phyloP scores from a whole-genome alignment of 2,329 filamentous ascomycete species.

The Monascus ruber region DNA sequence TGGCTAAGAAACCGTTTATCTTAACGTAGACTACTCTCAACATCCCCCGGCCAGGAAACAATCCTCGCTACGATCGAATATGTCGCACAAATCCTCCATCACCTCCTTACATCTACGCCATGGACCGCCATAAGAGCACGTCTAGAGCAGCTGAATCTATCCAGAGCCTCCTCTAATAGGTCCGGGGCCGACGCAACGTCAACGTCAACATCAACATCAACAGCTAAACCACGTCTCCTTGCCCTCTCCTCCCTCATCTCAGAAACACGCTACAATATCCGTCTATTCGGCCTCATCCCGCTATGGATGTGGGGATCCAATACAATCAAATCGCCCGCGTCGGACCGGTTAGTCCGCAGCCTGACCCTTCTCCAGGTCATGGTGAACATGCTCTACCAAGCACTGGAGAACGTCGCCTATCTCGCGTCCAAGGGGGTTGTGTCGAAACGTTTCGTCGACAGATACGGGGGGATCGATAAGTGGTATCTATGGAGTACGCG shows the following conservation, averaged over 20 bases:
- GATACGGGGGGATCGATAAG: conserved; percentile 42
- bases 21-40: conserved; percentile 48
- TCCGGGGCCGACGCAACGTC: conserved; percentile 19
- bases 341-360: conserved; percentile 35
- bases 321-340: conserved; percentile 36
- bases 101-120: conserved; percentile 47
- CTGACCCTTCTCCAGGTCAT: conserved; percentile 59
- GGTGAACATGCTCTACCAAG: conserved; percentile 59
- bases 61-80: conserved; percentile 61
- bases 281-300: conserved; percentile 55
- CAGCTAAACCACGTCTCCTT: conserved; percentile 38
- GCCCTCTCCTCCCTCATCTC: conserved; percentile 39
- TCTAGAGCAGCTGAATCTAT: conserved; percentile 30
- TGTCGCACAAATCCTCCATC: conserved; percentile 49
- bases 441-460: conserved; percentile 27
- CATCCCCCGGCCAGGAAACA: conserved; percentile 57
- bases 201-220: conserved; percentile 10
- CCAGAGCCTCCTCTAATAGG: conserved; percentile 15
- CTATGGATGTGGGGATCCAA: conserved; percentile 70
- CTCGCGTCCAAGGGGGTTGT: conserved; percentile 63
- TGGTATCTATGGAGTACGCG: conserved; percentile 64
- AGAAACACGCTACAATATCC: conserved; percentile 39
- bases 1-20: neutral
- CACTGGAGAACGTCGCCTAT: conserved; percentile 73
- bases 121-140: conserved; percentile 29